Base-by-base conservation (phyloP, 2,329 filamentous ascomycete species). In the Pyrenochaeta sp. region DNA sequence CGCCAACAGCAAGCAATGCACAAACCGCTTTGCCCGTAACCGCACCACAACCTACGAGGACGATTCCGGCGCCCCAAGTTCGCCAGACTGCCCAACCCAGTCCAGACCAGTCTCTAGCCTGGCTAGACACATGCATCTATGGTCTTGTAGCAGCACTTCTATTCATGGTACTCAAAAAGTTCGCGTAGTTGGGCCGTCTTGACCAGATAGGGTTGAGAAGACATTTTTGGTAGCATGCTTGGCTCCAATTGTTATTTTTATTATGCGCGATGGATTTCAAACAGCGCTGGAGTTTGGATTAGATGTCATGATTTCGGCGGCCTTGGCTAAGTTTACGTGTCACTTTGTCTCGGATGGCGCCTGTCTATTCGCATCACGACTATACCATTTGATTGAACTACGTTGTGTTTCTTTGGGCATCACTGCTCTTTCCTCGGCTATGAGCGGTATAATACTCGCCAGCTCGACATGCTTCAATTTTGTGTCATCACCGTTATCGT, bases 61-160 rank as follows among this genome's bases (percentile, higher is more conserved):
- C 53, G 11, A 39, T 44, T 15, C 49, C 37, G 6, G 28, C 49
- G 18, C 44, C 51, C 2, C 38, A 51, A 11, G 28, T 48, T 28
- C 45, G 60, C 29, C 51, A 58, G 35, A 31, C 59, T 35, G 49
- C 53, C 44, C 70, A 57, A 61, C 67, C 44, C 10, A 51, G 39
- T 27, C 67, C 77, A 38, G 78, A 81, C 19, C 81, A 76, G 2
- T 81, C 89, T 11, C 82, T 86, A 2, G 73, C 84, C 9, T 96
- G 90, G 88, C 78, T 96, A 13, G 92, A 96, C 69, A 83, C 89
- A 51, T 81, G 86, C 24, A 96, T 96, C 54, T 83, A 86, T 15
- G 86, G 83, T 6, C 72, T 96, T 13, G 76, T 89, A 0, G 78
- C 89, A 10, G 77, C 88, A 18, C 74, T 96, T 14, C 74, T 85